Base-by-base conservation (phyloP, 2,329 filamentous ascomycete genomes). In the Diplodia mutila region DNA sequence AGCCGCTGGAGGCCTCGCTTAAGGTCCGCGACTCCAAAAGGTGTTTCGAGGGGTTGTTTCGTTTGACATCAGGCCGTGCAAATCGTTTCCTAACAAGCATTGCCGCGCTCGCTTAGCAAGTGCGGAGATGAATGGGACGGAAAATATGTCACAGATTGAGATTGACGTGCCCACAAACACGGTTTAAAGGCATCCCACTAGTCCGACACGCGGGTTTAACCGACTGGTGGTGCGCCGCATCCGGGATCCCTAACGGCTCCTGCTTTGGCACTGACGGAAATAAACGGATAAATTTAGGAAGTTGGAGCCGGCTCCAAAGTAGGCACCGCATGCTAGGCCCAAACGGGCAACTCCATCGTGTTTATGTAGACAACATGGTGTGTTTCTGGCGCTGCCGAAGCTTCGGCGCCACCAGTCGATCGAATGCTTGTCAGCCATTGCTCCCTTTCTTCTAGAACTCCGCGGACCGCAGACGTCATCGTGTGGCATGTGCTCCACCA, bases 31-130 rank as follows among this genome's bases (percentile, higher is more conserved):
- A 48, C 29, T 46, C 18, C 39, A 61, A 27, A 59, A 12, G 9
- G 3, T 61, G 57, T 61, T 61, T 61, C 57, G 29, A 61, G 42
- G 53, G n/a, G 25, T 51, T 25, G 57, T 61, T 61, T 61, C 42
- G 57, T 51, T 51, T 34, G n/a, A 25, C 42, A 48, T 32, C 9
- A 49, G 4, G 39, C 39, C 16, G 42, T 49, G 57, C 57, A 49
- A 23, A 61, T 61, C 57, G 42, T 27, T 49, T 49, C 57, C 57
- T 34, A 61, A 61, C 42, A 61, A 61, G 57, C 57, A 61, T 49
- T 51, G 57, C 37, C 27, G 42, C 57, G 57, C 42, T 61, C 57
- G 57, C 42, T 61, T 29, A 37, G 29, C 53, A 2, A 21, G 11
- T 23, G 53, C 53, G 29, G 53, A 55, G 53, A 55, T 55, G 53